phyloP scores from a whole-genome alignment of 2,329 filamentous ascomycete species.

The Aureobasidium uvarum region DNA sequence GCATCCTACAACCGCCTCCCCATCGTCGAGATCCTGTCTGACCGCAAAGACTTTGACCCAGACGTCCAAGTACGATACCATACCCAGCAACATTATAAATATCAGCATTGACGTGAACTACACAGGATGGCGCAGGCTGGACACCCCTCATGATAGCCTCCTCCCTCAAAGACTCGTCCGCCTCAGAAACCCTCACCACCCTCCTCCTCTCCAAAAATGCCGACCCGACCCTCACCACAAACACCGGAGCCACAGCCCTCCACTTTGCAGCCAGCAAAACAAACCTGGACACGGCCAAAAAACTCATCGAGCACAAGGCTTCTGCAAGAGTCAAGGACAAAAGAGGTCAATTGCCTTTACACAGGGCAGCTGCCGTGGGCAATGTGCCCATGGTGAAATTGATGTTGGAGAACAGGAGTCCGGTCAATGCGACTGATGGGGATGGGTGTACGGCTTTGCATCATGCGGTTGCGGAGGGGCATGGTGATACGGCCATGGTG shows the following conservation, averaged over 20 bases:
- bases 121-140: slow-evolving; percentile 73
- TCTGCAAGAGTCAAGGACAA: slow-evolving; percentile 79
- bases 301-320: slow-evolving; percentile 72
- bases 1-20: slow-evolving; percentile 75
- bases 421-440: slow-evolving; percentile 76
- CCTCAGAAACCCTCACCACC: slow-evolving; percentile 64
- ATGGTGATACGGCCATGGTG: slow-evolving; percentile 76
- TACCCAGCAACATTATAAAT: too few species aligned
- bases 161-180: slow-evolving; percentile 67
- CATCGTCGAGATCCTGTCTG: slow-evolving; percentile 70
- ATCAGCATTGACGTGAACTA: too few species aligned
- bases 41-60: slow-evolving; percentile 72
- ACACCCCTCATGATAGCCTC: slow-evolving; percentile 80
- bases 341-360: slow-evolving; percentile 84
- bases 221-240: slow-evolving; percentile 72
- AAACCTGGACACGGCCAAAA: slow-evolving; percentile 76
- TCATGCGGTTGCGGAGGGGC: slow-evolving; percentile 73
- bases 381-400: slow-evolving; percentile 83
- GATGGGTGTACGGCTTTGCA: slow-evolving; percentile 87
- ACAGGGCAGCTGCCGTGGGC: slow-evolving; percentile 86
- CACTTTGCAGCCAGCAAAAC: slow-evolving; percentile 91
- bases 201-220: slow-evolving; percentile 68
- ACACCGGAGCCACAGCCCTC: slow-evolving; percentile 73
- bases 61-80: slow-evolving; percentile 64
- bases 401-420: slow-evolving; percentile 72